Evolutionary conservation across 257 asterid species (phyloP), one percentile per base, ranked within the genome.

Genomic region (Solanum arcanum): DNA sequence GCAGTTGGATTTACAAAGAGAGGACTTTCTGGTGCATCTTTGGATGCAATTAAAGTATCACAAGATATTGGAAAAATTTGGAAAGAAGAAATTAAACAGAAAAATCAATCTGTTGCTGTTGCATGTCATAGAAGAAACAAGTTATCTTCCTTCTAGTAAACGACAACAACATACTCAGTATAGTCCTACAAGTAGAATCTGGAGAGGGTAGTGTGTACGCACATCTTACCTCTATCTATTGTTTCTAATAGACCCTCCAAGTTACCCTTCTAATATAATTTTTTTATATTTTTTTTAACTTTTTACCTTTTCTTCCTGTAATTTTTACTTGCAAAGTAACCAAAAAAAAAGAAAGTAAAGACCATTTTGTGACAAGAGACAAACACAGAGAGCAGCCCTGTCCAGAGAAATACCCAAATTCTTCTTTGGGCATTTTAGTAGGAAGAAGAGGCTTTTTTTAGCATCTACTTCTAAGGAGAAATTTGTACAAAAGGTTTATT

Each of bases 1-100:
- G 96, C 98, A 85, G 99, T 94, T 86, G 99, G 99, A 3, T 96
- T 96, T 87, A 91, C 98, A 52, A 92, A 95, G 86, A 94, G 93
- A 66, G 99, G 99, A n/a, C 92, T 96, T 42, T 92, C 96, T 7
- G 99, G 98, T 47, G 98, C 99, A 56, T 91, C 98, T 23, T 7
- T 90, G 20, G 98, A 96, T 86, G 98, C 99, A 52, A 78, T 92
- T 29, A 92, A 88, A 91, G 95, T 96, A 31, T 94, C 99, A 60
- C 91, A 91, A 89, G 98, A 95, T 69, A 95, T 96, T 73, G 95
- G 93, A 13, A 87, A 93, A 86, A 91, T 94, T 13, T 96, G 99
- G 99, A 94, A 91, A 85, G 91, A 89, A 69, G 98, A 95, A 90
- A 89, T 93, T 6, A 92, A 90, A 85, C 99, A 91, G 80, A 94